Evolutionary conservation across 2,329 filamentous ascomycete species (phyloP).

Genomic region (Neopestalotiopsis clavispora): DNA sequence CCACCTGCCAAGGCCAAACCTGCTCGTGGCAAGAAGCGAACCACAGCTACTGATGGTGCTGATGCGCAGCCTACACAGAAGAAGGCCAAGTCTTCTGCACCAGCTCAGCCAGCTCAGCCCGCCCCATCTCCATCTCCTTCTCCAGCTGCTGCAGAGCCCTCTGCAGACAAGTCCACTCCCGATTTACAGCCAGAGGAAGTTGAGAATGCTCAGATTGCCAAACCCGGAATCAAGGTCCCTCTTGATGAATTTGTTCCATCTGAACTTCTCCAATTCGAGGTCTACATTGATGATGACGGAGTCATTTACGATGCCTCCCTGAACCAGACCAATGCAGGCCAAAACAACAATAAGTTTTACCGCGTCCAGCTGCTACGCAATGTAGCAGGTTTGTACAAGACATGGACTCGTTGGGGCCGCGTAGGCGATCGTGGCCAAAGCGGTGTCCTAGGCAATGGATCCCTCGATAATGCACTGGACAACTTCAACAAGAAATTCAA

Average conservation of each 20-base stretch:
- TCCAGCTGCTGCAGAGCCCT: neutral
- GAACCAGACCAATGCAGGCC: slow-evolving; percentile 74
- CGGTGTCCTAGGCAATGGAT: slow-evolving; percentile 46
- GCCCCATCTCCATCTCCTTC: neutral
- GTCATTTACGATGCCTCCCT: slow-evolving; percentile 80
- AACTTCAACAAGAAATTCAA: slow-evolving; percentile 67
- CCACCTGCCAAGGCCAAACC: slow-evolving; percentile 1
- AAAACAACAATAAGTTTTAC: slow-evolving; percentile 87
- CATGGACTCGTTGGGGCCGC: slow-evolving; percentile 83
- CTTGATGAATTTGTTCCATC: slow-evolving; percentile 16
- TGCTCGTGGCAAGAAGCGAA: slow-evolving; percentile 10
- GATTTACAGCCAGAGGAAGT: slow-evolving; percentile 1
- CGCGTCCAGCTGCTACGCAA: slow-evolving; percentile 64
- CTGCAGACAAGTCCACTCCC: neutral
- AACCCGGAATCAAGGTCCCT: slow-evolving; percentile 18
- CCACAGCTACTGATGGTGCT: neutral
- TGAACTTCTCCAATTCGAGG: slow-evolving; percentile 44
- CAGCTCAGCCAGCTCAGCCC: neutral
- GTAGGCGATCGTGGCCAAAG: slow-evolving; percentile 66
- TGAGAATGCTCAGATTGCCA: slow-evolving; percentile 21
- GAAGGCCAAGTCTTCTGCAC: slow-evolving; percentile 6
- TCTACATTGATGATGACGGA: slow-evolving; percentile 69
- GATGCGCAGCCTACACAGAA: slow-evolving; percentile 2
- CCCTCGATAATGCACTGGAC: slow-evolving; percentile 47
- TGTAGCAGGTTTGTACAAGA: slow-evolving; percentile 49